Conservation (phyloP, 495 filamentous ascomycete genomes). For the Trichoderma reesei region DNA sequence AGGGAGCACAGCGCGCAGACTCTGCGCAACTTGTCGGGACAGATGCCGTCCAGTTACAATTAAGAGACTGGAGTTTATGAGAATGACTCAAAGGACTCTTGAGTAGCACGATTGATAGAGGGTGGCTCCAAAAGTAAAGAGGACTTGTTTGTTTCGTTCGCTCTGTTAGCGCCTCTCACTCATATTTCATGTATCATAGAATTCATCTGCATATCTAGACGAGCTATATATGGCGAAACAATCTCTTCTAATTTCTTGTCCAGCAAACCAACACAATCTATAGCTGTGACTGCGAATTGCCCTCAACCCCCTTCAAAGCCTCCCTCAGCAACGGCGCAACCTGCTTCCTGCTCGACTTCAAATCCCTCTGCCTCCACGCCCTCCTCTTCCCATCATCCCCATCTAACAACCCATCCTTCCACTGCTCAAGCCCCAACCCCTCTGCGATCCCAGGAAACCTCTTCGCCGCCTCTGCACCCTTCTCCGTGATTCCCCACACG, state of each 20-base stretch:
- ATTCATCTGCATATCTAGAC: not conserved
- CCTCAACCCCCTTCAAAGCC: constrained; percentile 38
- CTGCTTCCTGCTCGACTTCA: constrained; percentile 72
- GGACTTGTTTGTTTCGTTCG: not conserved
- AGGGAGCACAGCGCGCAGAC: not conserved
- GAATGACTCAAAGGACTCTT: not conserved
- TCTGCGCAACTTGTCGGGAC: not conserved
- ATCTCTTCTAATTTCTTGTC: too few relatives aligned
- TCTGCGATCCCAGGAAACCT: constrained; percentile 41
- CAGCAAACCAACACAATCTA: not conserved
- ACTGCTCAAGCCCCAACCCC: constrained; percentile 47
- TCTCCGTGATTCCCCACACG: constrained; percentile 47
- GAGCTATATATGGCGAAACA: not conserved
- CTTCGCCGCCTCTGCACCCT: constrained; percentile 36
- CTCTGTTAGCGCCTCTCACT: not conserved
- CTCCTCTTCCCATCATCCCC: constrained; percentile 31
- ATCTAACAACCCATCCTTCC: constrained; percentile 36
- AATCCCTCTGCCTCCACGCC: constrained; percentile 60
- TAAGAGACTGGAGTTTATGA: not conserved
- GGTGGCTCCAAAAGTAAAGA: not conserved
- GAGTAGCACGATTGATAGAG: too few relatives aligned
- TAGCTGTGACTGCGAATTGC: constrained; percentile 18
- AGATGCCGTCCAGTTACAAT: not conserved
- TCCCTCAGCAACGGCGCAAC: constrained; percentile 75
- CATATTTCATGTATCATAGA: not conserved